Evolutionary conservation across 768 basidiomycete genomes (phyloP), one percentile per base, ranked within the genome.

Genomic region (Xerocomus potaroensis): DNA sequence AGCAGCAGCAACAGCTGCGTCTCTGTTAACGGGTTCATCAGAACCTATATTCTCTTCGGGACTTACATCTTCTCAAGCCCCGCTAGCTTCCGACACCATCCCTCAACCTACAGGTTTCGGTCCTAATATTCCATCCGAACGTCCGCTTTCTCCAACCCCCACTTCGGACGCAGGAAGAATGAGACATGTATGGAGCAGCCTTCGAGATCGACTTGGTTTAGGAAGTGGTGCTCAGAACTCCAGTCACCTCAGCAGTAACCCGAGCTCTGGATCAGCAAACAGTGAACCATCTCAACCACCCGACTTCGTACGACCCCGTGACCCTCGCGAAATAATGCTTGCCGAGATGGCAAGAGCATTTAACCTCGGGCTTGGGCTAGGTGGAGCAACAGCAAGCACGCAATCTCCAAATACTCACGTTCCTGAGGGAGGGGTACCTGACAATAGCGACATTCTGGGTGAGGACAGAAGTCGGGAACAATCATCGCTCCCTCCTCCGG

Each of bases 1-100:
- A 4, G 88, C 90, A n/a, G 87, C 90, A 9, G 90, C 90, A n/a
- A 91, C 89, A 1, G 89, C 90, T 2, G 87, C 87, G 8, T 91
- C 90, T 3, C 74, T 89, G 23, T 73, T 88, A n/a, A 82, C 83
- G 1, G 86, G 86, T 29, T 78, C 81, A 19, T 79, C 81, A 4
- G 78, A 83, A 40, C 75, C 80, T 10, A 76, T 87, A 35, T 74
- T 84, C 45, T 74, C 78, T 30, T 74, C 82, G 19, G 73, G 77
- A 35, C 71, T 82, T 43, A 69, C 76, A 24, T 65, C 75, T 41
- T 63, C 72, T 50, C 60, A 45, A 4, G 31, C 51, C 16, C 43
- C 46, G 33, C 58, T 43, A 29, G 42, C 45, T 36, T 56, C 49
- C 21, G 50, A 31, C 34, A 19, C 59, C 27, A 37, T 50, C 18